Conservation (phyloP, 805 yeast species). For the Nakazawaea peltata region DNA sequence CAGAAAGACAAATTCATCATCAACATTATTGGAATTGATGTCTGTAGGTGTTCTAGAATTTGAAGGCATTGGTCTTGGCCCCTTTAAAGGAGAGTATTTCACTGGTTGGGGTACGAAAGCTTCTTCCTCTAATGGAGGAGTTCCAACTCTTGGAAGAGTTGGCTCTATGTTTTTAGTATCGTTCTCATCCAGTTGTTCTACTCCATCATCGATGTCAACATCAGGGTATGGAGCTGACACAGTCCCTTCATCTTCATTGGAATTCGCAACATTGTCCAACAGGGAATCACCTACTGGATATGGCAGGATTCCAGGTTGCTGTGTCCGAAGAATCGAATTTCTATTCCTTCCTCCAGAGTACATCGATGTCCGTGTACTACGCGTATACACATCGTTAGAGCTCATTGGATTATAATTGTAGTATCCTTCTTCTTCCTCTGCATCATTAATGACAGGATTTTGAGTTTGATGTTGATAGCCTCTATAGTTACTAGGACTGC, state of each 20-base stretch:
- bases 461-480: not conserved
- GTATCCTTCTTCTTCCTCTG: constrained; percentile 6
- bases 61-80: constrained; percentile 9
- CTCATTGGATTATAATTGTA: constrained; percentile 9
- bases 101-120: constrained; percentile 2
- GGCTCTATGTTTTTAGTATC: not conserved
- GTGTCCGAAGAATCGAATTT: not conserved
- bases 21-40: not conserved
- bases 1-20: constrained; percentile 3
- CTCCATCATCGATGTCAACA: not conserved
- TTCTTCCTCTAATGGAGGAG: constrained; percentile 8
- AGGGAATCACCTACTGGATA: constrained; percentile 5
- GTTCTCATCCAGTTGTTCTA: too few species aligned
- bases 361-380: constrained; percentile 3
- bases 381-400: not conserved
- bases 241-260: not conserved
- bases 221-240: constrained; percentile 4
- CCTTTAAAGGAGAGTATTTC: constrained; percentile 2
- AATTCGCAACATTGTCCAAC: too few species aligned
- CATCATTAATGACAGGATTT: constrained; percentile 1
- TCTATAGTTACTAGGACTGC: constrained; percentile 3
- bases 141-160: constrained; percentile 7
- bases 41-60: too few species aligned
- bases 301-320: constrained; percentile 2
- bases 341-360: not conserved